These are phyloP conservation scores for Coix lacrymajobi DNA, from an alignment of 176 grass and related monocot genomes.

Conservation along the genomic window DNA sequence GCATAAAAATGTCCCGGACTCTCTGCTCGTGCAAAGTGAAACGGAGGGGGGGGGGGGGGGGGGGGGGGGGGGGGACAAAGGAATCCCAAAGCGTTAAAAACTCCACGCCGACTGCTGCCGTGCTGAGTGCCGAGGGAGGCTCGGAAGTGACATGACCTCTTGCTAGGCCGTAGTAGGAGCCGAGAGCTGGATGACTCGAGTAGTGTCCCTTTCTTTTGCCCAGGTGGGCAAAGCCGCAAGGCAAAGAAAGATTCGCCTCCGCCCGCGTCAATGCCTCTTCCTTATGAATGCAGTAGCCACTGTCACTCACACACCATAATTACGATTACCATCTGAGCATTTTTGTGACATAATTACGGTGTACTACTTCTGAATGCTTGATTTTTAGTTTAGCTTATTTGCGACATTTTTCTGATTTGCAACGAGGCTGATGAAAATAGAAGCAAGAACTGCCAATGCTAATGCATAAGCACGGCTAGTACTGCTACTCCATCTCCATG, in stretches of 20 bases:
- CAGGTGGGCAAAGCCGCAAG: conserved; percentile 22
- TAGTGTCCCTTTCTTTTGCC: conserved; percentile 36
- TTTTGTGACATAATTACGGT: too few relatives aligned
- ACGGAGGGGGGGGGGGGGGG: too few relatives aligned
- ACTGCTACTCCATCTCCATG: too few relatives aligned
- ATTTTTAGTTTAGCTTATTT: neutral
- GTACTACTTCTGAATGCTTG: neutral
- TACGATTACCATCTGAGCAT: neutral
- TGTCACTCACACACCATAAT: neutral
- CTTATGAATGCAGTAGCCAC: neutral
- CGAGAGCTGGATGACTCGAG: neutral
- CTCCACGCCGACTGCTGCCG: too few relatives aligned
- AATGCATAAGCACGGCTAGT: too few relatives aligned
- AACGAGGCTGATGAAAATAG: neutral
- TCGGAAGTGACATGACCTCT: neutral
- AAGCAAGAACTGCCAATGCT: neutral
- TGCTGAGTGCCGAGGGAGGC: neutral
- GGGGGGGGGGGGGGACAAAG: too few relatives aligned
- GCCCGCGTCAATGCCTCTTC: neutral
- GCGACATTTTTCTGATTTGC: neutral
- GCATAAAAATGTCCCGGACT: too few relatives aligned
- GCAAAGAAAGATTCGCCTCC: conserved; percentile 23
- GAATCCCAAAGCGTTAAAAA: too few relatives aligned
- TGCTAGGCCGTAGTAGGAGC: neutral
- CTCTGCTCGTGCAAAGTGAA: too few relatives aligned